Percentiles rank a stretch among this genome's conserved stretches.
These are phyloP conservation scores for Rosa multiflora DNA, from an alignment of 306 rosid species.

Conservation along the genomic window DNA sequence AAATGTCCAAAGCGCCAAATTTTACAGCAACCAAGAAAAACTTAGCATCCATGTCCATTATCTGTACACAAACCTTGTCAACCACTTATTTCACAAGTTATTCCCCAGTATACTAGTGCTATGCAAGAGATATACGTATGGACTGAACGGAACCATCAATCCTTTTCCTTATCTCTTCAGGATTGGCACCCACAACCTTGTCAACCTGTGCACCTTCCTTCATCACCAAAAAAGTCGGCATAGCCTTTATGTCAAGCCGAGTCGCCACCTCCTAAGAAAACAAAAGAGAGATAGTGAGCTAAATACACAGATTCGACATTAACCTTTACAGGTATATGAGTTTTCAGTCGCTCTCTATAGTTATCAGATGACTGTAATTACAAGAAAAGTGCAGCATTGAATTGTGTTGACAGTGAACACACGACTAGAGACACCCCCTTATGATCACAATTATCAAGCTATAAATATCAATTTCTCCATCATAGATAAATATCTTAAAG, in stretches of 20 bases:
- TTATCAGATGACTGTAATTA: neutral
- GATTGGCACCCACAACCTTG: constrained; percentile 88
- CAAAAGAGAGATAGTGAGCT: neutral
- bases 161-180: constrained; percentile 90
- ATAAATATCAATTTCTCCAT: neutral
- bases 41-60: too few species aligned
- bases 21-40: too few species aligned
- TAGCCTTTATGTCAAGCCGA: constrained; percentile 68
- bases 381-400: neutral
- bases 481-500: neutral
- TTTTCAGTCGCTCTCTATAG: constrained; percentile 7
- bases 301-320: neutral
- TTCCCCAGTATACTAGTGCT: constrained; percentile 26
- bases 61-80: too few species aligned
- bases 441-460: neutral
- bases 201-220: constrained; percentile 53
- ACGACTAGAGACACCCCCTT: neutral
- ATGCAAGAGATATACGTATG: constrained; percentile 38
- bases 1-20: too few species aligned
- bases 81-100: constrained; percentile 33
- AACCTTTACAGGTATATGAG: constrained; percentile 7
- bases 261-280: constrained; percentile 71
- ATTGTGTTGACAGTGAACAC: neutral
- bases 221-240: constrained; percentile 84
- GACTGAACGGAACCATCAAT: constrained; percentile 54